Base-by-base conservation (phyloP, 768 basidiomycete genomes). In the Candolleomyces eurysporus region DNA sequence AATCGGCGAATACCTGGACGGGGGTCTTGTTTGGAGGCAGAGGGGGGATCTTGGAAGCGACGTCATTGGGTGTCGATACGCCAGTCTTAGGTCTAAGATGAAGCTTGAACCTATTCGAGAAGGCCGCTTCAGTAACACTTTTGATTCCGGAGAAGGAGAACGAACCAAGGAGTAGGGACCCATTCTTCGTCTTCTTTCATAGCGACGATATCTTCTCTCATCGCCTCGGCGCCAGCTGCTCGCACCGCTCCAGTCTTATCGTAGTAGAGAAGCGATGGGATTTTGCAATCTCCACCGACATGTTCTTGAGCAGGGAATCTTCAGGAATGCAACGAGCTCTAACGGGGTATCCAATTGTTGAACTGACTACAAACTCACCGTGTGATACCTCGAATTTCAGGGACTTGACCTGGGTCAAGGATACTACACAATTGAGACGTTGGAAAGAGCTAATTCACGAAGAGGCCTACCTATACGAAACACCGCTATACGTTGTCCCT, bases 201-300 rank as follows among this genome's bases (percentile, higher is more conserved):
- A 45, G 77, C 77, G 4, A 73, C 65, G 4, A 71, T 67, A 40
- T 70, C 72, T 55, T 79, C 79, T 21, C 72, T 67, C 16, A 69
- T 58, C 4, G 82, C 78, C 60, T 82, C 80, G 0, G 79, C 80
- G 0, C 83, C 82, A 11, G 75, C 68, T 0, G 81, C 82, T 22
- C 65, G 72, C 4, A 77, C 69, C 2, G 22, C 36, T 3, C 79
- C 82, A 17, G 71, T 59, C 8, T 61, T 48, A 57, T 80, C 81
- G 63, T 84, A 84, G 55, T 78, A 79, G 21, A 84, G 58, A 21
- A 81, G 66, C 0, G 80, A 78, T 1, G 80, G 83, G 43, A 84
- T 79, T 59, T 82, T 84, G 39, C 73, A 75, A 58, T 81, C 76
- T 1, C 79, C 77, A 2, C 76, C 77, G 13, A 74, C 69, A 1